Evolutionary conservation across 192 early-diverging fungal genomes (phyloP).

Genomic region (Coemansia sp.): DNA sequence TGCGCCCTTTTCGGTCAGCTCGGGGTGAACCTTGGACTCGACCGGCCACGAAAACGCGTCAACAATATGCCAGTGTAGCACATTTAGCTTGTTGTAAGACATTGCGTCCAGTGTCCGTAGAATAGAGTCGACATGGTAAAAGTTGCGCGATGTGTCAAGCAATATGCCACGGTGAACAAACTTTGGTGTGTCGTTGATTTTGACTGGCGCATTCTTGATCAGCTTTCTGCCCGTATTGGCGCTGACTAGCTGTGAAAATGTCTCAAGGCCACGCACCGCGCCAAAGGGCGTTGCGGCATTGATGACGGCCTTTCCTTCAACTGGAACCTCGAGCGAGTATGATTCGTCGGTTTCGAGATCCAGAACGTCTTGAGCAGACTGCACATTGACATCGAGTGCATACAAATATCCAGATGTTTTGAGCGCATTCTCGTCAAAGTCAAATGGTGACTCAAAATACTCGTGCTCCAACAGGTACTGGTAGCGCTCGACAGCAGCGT

Average conservation of each 20-base stretch:
- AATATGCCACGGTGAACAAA: conserved; percentile 70
- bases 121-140: conserved; percentile 61
- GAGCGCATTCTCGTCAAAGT: conserved; percentile 46
- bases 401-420: conserved; percentile 42
- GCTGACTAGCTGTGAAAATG: conserved; percentile 73
- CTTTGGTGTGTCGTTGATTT: conserved; percentile 61
- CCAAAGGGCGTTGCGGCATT: conserved; percentile 64
- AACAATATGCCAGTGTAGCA: conserved; percentile 76
- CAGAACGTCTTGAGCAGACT: conserved; percentile 52
- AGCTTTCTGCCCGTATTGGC: conserved; percentile 52
- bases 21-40: conserved; percentile 63
- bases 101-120: conserved; percentile 65
- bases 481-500: conserved; percentile 60
- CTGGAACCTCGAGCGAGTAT: conserved; percentile 63
- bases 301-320: conserved; percentile 56
- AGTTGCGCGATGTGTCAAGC: conserved; percentile 72
- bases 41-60: conserved; percentile 74
- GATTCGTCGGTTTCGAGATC: conserved; percentile 67
- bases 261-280: conserved; percentile 70
- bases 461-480: conserved; percentile 57
- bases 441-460: conserved; percentile 55
- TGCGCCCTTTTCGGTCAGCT: conserved; percentile 61
- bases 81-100: conserved; percentile 72
- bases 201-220: conserved; percentile 59
- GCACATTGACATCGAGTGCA: conserved; percentile 49